phyloP scores from a whole-genome alignment of 257 asterid genomes.

The Marsdenia floribunda region DNA sequence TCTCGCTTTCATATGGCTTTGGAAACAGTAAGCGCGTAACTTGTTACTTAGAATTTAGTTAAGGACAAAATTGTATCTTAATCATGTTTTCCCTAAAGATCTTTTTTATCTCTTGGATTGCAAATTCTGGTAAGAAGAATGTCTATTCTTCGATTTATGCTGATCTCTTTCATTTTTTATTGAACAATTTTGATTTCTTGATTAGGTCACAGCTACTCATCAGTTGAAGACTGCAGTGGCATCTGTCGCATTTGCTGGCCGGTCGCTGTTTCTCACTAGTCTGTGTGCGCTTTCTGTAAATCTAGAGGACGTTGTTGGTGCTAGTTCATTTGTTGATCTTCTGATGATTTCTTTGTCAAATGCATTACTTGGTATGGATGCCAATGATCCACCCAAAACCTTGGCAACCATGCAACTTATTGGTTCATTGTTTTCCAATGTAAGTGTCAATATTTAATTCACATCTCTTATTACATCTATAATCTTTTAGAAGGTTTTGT shows the following conservation, averaged over 20 bases:
- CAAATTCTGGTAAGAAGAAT: neutral
- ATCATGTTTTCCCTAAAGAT: neutral
- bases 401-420: conserved; percentile 94
- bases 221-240: conserved; percentile 97
- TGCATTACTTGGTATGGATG: conserved; percentile 97
- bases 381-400: conserved; percentile 99
- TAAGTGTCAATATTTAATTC: conserved; percentile 34
- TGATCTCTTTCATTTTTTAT: conserved; percentile 12
- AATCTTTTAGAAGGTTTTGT: conserved; percentile 16
- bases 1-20: conserved; percentile 95
- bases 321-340: conserved; percentile 71
- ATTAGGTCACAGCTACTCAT: conserved; percentile 97
- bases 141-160: conserved; percentile 13
- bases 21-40: conserved; percentile 78
- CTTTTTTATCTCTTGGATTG: neutral
- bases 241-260: conserved; percentile 85
- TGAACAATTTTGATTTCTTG: conserved; percentile 18
- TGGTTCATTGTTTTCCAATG: conserved; percentile 91
- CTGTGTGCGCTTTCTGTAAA: conserved; percentile 39
- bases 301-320: conserved; percentile 36
- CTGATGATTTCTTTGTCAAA: conserved; percentile 80
- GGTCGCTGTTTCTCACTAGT: conserved; percentile 69
- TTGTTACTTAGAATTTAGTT: neutral
- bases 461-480: conserved; percentile 11
- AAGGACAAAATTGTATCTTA: conserved; percentile 7